Evolutionary conservation across 768 basidiomycete species (phyloP), one percentile per base, ranked within the genome.

Genomic region (Termitomyces eurrhizus): DNA sequence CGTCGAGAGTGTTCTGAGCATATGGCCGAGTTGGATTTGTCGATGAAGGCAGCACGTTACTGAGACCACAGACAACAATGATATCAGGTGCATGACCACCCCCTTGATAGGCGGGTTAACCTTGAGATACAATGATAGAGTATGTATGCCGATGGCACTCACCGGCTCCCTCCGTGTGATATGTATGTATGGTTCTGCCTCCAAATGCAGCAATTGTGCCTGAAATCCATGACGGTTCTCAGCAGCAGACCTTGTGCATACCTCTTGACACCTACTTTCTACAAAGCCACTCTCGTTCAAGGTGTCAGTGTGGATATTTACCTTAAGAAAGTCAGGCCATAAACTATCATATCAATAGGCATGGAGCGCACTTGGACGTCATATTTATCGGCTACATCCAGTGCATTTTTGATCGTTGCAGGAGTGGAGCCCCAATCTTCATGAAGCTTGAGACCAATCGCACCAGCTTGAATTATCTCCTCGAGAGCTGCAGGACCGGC

Each of bases 61-160:
- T 76, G 7, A 85, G 83, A 33, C 92, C 93, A 63, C 94, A 96
- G 24, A 98, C 95, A n/a, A 92, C 89, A 70, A 99, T 96, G 73
- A 98, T 98, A 68, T 98, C 97, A 0, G 97, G 97, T 2, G 96
- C 96, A 70, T 98, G 96, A 13, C 97, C 95, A 14, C 95, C 94
- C 52, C 95, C 90, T 88, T 21, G 9, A 57, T 16, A 36, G 29
- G 14, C 33, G 12, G 14, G 29, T 29, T 29, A 35, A 36, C 49
- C n/a, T 33, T 33, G 59, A 58, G 56, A 41, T 37, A 33, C 32
- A 51, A 35, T 36, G 13, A 56, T 14, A 8, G 12, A 26, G 12
- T 26, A 49, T 7, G 36, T 54, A 33, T 33, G 29, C 39, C 29
- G 33, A n/a, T 26, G 41, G 58, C 66, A 60, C 69, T 54, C 57